Percentiles rank a stretch among this genome's conserved stretches.
Evolutionary conservation across 768 basidiomycete species (phyloP).

Genomic region (Lentinula sp.): DNA sequence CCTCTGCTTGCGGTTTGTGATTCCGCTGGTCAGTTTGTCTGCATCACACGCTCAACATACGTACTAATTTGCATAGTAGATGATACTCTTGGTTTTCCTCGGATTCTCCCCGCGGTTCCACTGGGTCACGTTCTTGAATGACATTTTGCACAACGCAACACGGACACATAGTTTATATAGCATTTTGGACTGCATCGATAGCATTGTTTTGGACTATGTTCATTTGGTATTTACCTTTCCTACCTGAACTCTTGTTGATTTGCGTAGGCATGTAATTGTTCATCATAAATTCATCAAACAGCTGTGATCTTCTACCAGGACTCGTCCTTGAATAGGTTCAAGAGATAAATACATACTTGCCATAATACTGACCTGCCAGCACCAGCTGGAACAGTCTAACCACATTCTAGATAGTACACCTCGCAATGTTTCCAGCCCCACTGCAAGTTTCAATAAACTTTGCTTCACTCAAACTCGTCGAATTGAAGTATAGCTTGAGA

Average conservation of each 20-base stretch:
- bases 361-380: too few species aligned
- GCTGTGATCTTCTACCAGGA: too few species aligned
- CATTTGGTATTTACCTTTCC: neutral
- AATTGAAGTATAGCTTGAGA: slow-evolving; percentile 14
- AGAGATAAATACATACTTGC: too few species aligned
- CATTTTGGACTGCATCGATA: neutral
- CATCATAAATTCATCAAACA: too few species aligned
- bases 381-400: neutral
- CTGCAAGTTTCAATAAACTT: slow-evolving; percentile 10
- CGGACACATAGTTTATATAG: neutral
- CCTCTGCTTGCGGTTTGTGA: slow-evolving; percentile 45
- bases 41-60: neutral
- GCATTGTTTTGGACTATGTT: neutral
- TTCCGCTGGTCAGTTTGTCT: neutral
- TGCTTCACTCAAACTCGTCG: slow-evolving; percentile 7
- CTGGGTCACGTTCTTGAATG: neutral
- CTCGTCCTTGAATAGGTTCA: too few species aligned
- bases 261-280: neutral
- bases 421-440: slow-evolving; percentile 8
- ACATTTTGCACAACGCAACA: neutral
- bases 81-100: neutral
- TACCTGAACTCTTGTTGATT: neutral
- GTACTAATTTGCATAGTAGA: neutral
- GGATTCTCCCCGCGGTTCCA: neutral
- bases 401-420: slow-evolving; percentile 10